Percentiles rank a stretch among this genome's conserved stretches.
phyloP scores from a whole-genome alignment of 805 yeast genomes.

The Candida tibetensis region DNA sequence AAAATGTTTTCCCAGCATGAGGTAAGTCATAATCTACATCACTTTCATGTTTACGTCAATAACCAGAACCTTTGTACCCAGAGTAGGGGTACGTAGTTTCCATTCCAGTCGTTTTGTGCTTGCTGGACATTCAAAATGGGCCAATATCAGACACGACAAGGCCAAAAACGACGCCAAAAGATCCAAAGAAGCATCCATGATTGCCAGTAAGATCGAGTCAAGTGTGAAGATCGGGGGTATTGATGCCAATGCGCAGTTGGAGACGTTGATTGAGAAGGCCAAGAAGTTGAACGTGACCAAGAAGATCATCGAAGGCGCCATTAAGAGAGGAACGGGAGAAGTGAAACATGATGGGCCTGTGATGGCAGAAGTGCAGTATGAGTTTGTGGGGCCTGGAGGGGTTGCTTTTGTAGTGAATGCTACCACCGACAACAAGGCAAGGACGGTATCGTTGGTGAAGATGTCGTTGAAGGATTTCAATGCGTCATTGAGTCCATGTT shows the following conservation, averaged over 20 bases:
- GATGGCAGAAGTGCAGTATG: constrained; percentile 59
- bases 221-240: constrained; percentile 72
- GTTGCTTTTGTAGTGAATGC: constrained; percentile 84
- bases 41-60: too few species aligned
- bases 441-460: constrained; percentile 75
- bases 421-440: constrained; percentile 80
- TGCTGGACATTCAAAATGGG: constrained; percentile 97
- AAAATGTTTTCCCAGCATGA: too few species aligned
- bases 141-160: constrained; percentile 89
- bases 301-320: constrained; percentile 81
- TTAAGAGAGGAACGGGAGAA: constrained; percentile 79
- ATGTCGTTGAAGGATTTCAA: constrained; percentile 70
- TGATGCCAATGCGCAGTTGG: constrained; percentile 64
- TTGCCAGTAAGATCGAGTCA: constrained; percentile 70
- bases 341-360: constrained; percentile 44
- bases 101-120: constrained; percentile 13
- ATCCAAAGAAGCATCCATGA: constrained; percentile 63
- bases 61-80: too few species aligned
- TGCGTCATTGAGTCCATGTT: constrained; percentile 72
- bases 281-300: constrained; percentile 73
- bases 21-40: too few species aligned
- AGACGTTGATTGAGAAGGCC: constrained; percentile 76
- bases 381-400: constrained; percentile 92
- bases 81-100: constrained; percentile 1
- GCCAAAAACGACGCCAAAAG: constrained; percentile 86